phyloP scores from a whole-genome alignment of 2,329 filamentous ascomycete species.

The Calonectria pauciramosa region DNA sequence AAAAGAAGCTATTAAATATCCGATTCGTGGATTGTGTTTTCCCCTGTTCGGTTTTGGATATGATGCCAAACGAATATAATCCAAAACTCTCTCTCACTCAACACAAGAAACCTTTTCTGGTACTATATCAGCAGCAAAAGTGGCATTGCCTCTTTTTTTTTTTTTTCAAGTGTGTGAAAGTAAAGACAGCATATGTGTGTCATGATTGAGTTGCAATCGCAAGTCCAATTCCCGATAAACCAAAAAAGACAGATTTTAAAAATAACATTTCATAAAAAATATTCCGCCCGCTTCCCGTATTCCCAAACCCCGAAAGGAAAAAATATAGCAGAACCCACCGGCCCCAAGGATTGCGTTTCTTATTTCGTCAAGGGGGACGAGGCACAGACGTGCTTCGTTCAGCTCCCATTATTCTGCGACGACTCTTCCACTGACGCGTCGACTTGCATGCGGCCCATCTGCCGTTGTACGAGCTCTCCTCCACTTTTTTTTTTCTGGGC shows the following conservation, averaged over 20 bases:
- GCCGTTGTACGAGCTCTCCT: neutral
- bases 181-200: neutral
- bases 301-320: conserved; percentile 10
- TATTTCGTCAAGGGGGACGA: neutral
- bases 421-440: neutral
- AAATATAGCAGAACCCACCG: neutral
- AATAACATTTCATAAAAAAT: neutral
- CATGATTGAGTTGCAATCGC: neutral
- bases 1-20: conserved; percentile 1
- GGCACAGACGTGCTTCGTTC: neutral
- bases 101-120: neutral
- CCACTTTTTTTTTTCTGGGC: neutral
- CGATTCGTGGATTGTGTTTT: neutral
- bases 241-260: neutral
- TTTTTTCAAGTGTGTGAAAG: neutral
- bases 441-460: neutral
- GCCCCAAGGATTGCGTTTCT: neutral
- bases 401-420: conserved; percentile 6
- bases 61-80: neutral
- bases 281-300: conserved; percentile 14
- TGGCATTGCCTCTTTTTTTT: neutral
- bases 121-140: neutral
- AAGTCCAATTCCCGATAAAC: neutral
- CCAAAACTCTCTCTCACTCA: neutral
- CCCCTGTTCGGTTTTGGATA: neutral